A percentile compares a stretch with the other conserved stretches of the same genome.
Evolutionary conservation across 2,329 filamentous ascomycete genomes (phyloP).

Genomic region (Exserohilum turcica): DNA sequence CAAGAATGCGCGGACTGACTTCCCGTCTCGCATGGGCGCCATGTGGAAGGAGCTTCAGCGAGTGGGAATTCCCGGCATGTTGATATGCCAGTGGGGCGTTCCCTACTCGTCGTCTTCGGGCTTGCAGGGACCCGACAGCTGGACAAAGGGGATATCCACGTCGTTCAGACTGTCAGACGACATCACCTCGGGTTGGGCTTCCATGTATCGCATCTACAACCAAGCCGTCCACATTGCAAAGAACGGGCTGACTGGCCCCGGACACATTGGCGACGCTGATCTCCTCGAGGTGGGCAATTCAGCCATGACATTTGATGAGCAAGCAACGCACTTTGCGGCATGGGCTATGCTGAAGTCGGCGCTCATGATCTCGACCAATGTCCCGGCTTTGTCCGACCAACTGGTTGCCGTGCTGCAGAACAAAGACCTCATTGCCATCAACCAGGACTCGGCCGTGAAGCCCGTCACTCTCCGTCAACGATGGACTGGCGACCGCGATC

Average conservation of each 20-base stretch:
- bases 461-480: conserved; percentile 25
- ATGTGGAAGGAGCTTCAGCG: conserved; percentile 29
- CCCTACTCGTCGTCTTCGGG: conserved; percentile 19
- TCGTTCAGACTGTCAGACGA: conserved; percentile 28
- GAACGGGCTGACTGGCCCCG: conserved; percentile 20
- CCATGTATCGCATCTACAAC: conserved; percentile 28
- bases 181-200: conserved; percentile 20
- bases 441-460: conserved; percentile 27
- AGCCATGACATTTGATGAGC: conserved; percentile 27
- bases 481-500: conserved; percentile 24
- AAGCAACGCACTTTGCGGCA: conserved; percentile 27
- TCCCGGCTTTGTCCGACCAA: conserved; percentile 15
- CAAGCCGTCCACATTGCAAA: conserved; percentile 27
- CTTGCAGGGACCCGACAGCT: conserved; percentile 21
- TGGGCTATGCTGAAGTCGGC: conserved; percentile 32
- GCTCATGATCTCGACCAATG: conserved; percentile 27
- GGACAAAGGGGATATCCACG: conserved; percentile 26
- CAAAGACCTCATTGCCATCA: conserved; percentile 26
- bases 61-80: conserved; percentile 22
- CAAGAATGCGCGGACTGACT: conserved; percentile 23
- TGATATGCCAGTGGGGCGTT: conserved; percentile 28
- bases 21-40: conserved; percentile 17
- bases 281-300: conserved; percentile 25
- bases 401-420: conserved; percentile 26
- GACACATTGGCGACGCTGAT: conserved; percentile 28